These are phyloP conservation scores for Mortierella polycephala DNA, from an alignment of 371 early-diverging fungal species.

Conservation along the genomic window DNA sequence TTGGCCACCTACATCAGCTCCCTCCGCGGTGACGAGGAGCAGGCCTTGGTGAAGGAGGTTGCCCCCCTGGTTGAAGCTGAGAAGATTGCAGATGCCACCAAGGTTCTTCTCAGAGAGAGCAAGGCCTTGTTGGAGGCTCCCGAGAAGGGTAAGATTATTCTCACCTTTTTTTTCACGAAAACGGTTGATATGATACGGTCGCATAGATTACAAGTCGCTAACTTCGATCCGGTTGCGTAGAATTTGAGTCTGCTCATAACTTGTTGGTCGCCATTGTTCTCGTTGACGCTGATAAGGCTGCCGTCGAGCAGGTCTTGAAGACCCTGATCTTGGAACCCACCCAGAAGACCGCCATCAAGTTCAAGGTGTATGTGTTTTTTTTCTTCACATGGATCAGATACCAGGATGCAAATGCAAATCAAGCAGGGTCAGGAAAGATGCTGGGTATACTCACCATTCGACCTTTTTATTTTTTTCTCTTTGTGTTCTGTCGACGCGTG, in stretches of 20 bases:
- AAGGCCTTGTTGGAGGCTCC: slow-evolving; percentile 67
- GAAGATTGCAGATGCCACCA: slow-evolving; percentile 68
- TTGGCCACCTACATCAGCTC: slow-evolving; percentile 68
- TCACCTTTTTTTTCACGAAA: not conserved
- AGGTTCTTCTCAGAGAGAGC: slow-evolving; percentile 69
- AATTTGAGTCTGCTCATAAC: slow-evolving; percentile 79
- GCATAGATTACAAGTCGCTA: not conserved
- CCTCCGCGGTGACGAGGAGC: slow-evolving; percentile 64
- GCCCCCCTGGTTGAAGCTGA: slow-evolving; percentile 65
- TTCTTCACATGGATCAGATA: slow-evolving; percentile 1
- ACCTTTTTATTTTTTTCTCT: not conserved
- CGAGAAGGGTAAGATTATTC: slow-evolving; percentile 62
- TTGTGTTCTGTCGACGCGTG: not conserved
- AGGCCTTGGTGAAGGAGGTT: slow-evolving; percentile 63
- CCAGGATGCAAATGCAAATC: no score
- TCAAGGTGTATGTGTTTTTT: slow-evolving; percentile 44
- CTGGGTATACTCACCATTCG: not conserved
- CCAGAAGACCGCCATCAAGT: slow-evolving; percentile 56
- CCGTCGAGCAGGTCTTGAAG: slow-evolving; percentile 29
- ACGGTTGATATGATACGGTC: not conserved
- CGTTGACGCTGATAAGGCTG: slow-evolving; percentile 24
- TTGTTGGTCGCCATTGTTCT: slow-evolving; percentile 71
- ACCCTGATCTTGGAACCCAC: slow-evolving; percentile 36
- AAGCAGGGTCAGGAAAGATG: not conserved
- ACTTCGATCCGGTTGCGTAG: slow-evolving; percentile 52